Evolutionary conservation across 1,284 basidiomycete species (phyloP), one percentile per base, ranked within the genome.

Genomic region (Malassezia psittaci): DNA sequence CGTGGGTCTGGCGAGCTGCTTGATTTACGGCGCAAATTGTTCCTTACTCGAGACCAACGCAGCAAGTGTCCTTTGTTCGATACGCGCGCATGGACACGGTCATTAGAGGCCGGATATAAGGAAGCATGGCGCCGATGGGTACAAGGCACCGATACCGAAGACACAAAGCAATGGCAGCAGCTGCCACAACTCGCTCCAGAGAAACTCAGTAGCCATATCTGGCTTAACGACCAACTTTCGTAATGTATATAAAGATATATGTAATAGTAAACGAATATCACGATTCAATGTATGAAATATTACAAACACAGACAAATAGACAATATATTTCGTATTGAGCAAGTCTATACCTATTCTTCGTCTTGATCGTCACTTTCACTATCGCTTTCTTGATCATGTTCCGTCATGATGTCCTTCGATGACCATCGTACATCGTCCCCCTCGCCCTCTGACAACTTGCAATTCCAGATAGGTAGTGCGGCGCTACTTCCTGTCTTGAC

Each of bases 381-480:
- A 29, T 29, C 24, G 24, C 24, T 29, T 7, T 29, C 24, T 29
- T 29, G 24, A 29, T 29, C 24, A 7, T 29, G 24, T 29, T 29
- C 53, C 3, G n/a, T n/a, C 6, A 18, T 33, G 12, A 42, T 45
- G 16, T 45, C 57, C 24, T 24, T 51, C 53, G 37, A 5, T 5
- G 36, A 12, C 53, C 51, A 51, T 37, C 52, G 51, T 42, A 43
- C 37, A 16, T 55, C 57, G 24, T 46, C 52, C 29, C 43, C 43
- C 7, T 54, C 60, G 56, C 36, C 60, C 10, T 32, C 79, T 45
- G 83, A 82, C n/a, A 90, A 77, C 12, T 79, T 77, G 68, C 85
- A 86, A 41, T 80, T 83, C 89, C 90, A 98, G 65, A 98, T 83
- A 1, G 93, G 93, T 32, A 98, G 77, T 60, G 86, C 83, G n/a